Evolutionary conservation across 305 asterid species (phyloP).

Genomic region (Plantago lanceolata): DNA sequence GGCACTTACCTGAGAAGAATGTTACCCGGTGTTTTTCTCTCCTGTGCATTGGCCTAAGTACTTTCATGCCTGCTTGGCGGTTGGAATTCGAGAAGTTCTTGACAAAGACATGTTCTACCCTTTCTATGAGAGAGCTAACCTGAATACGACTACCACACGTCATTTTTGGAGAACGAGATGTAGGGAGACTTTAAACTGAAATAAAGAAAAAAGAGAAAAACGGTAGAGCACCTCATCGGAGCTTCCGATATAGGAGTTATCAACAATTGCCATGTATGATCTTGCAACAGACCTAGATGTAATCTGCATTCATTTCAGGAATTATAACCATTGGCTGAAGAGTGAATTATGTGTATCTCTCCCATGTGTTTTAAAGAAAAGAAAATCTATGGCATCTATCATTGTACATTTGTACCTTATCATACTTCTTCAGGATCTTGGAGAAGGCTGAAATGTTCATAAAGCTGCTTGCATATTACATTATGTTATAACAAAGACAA

Average conservation of each 20-base stretch:
- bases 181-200: constrained; percentile 7
- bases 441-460: constrained; percentile 66
- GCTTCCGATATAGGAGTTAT: constrained; percentile 62
- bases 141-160: constrained; percentile 24
- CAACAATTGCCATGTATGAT: constrained; percentile 72
- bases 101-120: constrained; percentile 56
- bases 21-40: constrained; percentile 55
- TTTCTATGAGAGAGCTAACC: constrained; percentile 59
- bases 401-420: constrained; percentile 68
- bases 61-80: constrained; percentile 67
- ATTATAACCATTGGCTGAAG: constrained; percentile 12
- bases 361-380: background rate
- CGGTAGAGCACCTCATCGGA: constrained; percentile 54
- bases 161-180: background rate
- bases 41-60: constrained; percentile 62
- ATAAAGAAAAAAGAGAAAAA: constrained; percentile 8
- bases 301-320: constrained; percentile 37
- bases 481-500: constrained; percentile 20
- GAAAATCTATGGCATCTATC: background rate
- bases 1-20: constrained; percentile 54
- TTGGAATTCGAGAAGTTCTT: constrained; percentile 55
- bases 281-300: constrained; percentile 60
- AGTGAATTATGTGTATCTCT: background rate
- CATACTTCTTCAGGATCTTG: constrained; percentile 84
- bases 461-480: constrained; percentile 46